These are phyloP conservation scores for Eutypa lata DNA, from an alignment of 2,329 filamentous ascomycete genomes.

Conservation along the genomic window DNA sequence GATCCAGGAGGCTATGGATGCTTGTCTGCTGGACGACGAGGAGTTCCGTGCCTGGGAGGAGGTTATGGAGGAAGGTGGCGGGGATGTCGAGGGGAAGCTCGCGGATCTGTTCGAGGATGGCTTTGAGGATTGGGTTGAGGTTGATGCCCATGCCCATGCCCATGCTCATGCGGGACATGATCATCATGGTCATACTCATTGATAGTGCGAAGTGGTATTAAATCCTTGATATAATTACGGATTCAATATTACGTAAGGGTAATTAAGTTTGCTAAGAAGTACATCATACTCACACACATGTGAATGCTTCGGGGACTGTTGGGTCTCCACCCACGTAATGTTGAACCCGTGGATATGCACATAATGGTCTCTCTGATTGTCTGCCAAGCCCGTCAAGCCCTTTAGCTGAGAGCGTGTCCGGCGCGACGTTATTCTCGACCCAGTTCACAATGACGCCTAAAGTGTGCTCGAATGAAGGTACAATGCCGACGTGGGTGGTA, in stretches of 20 bases:
- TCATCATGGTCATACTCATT: slow-evolving; percentile 9
- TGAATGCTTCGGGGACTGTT: no score
- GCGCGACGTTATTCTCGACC: slow-evolving; percentile 28
- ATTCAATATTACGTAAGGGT: no score
- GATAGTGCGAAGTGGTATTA: no score
- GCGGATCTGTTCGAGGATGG: slow-evolving; percentile 27
- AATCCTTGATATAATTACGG: no score
- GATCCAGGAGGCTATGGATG: slow-evolving; percentile 53
- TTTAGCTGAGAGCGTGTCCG: slow-evolving; percentile 8
- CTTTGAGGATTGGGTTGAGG: slow-evolving; percentile 30
- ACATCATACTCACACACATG: no score
- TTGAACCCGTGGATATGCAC: slow-evolving; percentile 1
- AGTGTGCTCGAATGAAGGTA: no score
- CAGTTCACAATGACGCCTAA: slow-evolving; percentile 25
- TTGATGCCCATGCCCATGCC: slow-evolving; percentile 28
- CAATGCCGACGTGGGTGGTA: slow-evolving; percentile 18
- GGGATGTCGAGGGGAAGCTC: slow-evolving; percentile 16
- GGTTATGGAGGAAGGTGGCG: slow-evolving; percentile 18
- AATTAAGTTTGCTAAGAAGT: no score
- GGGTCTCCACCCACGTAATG: not conserved
- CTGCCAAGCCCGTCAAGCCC: not conserved
- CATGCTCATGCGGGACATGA: slow-evolving; percentile 14
- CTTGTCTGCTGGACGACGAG: slow-evolving; percentile 57
- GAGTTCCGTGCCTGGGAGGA: slow-evolving; percentile 47
- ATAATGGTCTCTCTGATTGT: not conserved